Evolutionary conservation across 371 early-diverging fungal species (phyloP).

Genomic region (Mucor circinelloides): DNA sequence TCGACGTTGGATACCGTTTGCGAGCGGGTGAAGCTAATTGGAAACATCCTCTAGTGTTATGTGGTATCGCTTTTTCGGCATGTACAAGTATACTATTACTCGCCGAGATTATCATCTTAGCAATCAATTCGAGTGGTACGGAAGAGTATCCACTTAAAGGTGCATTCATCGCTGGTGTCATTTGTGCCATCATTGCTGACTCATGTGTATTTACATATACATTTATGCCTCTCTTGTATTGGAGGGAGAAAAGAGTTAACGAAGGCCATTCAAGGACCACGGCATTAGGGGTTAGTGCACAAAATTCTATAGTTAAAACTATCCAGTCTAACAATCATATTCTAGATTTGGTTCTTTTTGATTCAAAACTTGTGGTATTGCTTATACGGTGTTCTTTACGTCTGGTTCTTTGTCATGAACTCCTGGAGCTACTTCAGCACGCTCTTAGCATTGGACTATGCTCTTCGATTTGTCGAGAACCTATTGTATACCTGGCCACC

Average conservation of each 20-base stretch:
- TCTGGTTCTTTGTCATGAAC: conserved; percentile 23
- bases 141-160: conserved; percentile 4
- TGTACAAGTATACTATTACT: not conserved
- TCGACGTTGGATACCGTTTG: conserved; percentile 16
- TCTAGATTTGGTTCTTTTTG: conserved; percentile 21
- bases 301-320: not conserved
- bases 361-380: conserved; percentile 19
- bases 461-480: conserved; percentile 8
- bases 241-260: conserved; percentile 11
- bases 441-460: conserved; percentile 16
- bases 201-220: conserved; percentile 16
- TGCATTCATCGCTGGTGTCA: conserved; percentile 7
- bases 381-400: conserved; percentile 12
- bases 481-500: conserved; percentile 24
- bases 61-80: conserved; percentile 7
- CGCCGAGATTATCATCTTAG: conserved; percentile 5
- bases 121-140: not conserved
- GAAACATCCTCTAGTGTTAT: conserved; percentile 14
- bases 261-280: conserved; percentile 18
- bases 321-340: not conserved
- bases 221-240: conserved; percentile 19
- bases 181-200: conserved; percentile 7
- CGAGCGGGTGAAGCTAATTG: not conserved
- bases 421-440: conserved; percentile 10
- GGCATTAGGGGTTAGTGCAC: conserved; percentile 17